Conservation (phyloP, 1,139 yeast species). For the Suhomyces maxii region DNA sequence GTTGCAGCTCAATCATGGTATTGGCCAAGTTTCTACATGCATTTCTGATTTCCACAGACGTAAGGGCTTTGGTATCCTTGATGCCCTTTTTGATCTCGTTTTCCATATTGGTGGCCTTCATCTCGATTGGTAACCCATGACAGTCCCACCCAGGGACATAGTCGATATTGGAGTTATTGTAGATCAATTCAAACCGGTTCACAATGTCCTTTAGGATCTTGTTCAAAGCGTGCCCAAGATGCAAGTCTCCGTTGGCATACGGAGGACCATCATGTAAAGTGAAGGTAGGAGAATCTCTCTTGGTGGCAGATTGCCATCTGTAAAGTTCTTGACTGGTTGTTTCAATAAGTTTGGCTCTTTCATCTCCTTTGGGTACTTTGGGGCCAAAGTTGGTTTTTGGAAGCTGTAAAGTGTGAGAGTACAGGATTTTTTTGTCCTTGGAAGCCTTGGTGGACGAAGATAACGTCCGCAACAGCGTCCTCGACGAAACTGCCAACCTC, state of each 20-base stretch:
- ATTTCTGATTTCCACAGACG: constrained; percentile 55
- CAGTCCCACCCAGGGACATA: constrained; percentile 98
- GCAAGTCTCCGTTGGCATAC: constrained; percentile 92
- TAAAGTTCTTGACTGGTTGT: constrained; percentile 33
- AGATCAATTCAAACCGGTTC: constrained; percentile 64
- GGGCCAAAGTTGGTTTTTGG: constrained; percentile 46
- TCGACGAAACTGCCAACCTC: neutral
- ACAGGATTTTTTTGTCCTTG: constrained; percentile 12
- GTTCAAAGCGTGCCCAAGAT: constrained; percentile 91
- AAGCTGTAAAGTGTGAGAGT: constrained; percentile 38
- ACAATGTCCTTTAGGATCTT: constrained; percentile 86
- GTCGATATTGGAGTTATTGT: constrained; percentile 56
- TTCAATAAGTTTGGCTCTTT: constrained; percentile 26
- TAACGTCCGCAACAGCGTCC: neutral
- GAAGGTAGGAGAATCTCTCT: constrained; percentile 36
- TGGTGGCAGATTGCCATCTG: constrained; percentile 29
- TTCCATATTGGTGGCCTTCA: constrained; percentile 62
- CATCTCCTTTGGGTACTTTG: constrained; percentile 36
- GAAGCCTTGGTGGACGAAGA: neutral
- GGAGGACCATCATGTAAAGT: constrained; percentile 97
- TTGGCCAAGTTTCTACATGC: constrained; percentile 70
- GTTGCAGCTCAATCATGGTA: constrained; percentile 63
- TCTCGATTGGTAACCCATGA: constrained; percentile 95
- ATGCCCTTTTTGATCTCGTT: constrained; percentile 31
- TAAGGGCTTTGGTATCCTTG: constrained; percentile 16